These are phyloP conservation scores for Ceriops tagal DNA, from an alignment of 345 rosid species.

Conservation along the genomic window DNA sequence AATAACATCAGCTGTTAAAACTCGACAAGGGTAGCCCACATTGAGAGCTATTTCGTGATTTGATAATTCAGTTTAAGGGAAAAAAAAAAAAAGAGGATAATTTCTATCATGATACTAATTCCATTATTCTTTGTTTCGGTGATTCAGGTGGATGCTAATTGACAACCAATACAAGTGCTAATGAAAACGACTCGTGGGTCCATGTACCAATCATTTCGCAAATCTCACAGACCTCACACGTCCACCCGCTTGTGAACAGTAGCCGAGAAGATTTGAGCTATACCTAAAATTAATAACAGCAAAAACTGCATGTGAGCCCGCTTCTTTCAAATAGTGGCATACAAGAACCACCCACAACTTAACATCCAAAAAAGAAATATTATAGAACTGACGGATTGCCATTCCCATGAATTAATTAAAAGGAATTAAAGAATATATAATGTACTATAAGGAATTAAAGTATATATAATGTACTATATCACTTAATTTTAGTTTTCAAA, in stretches of 20 bases:
- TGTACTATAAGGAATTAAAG: too few species aligned
- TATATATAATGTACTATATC: too few species aligned
- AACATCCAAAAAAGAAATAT: too few species aligned
- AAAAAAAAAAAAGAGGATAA: too few species aligned
- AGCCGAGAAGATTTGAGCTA: too few species aligned
- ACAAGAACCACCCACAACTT: neutral
- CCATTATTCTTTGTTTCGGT: neutral
- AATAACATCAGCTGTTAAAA: neutral
- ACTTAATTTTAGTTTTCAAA: too few species aligned
- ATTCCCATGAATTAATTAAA: too few species aligned
- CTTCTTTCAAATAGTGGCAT: neutral
- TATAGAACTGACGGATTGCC: too few species aligned
- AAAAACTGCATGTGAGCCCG: too few species aligned
- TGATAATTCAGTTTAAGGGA: neutral
- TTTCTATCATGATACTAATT: neutral
- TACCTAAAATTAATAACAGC: too few species aligned
- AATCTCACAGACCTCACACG: neutral
- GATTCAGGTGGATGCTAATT: neutral
- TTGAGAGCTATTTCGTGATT: neutral
- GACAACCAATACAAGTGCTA: slow-evolving; percentile 9
- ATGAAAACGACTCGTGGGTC: slow-evolving; percentile 8
- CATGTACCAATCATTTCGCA: slow-evolving; percentile 22
- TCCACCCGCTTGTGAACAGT: neutral
- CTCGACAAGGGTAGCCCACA: neutral
- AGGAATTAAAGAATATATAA: too few species aligned